These are phyloP conservation scores for sorghum (Sorghum bicolor) DNA, from an alignment of 176 grass and related monocot genomes.

Conservation along the genomic window Sorghum_bicolor_NCBIv3 NC_012879.2:19516001-19516500, in stretches of 20 bases:
- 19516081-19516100: slow-evolving; percentile 96
- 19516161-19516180: slow-evolving; percentile 13
- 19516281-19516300: slow-evolving; percentile 94
- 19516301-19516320: slow-evolving; percentile 68
- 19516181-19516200: slow-evolving; percentile 42
- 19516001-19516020: neutral
- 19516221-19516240: slow-evolving; percentile 87
- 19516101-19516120: slow-evolving; percentile 96
- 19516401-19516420: slow-evolving; percentile 93
- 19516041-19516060: slow-evolving; percentile 81
- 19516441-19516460: slow-evolving; percentile 51
- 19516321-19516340: neutral
- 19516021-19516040: neutral
- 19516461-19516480: neutral
- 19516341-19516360: neutral
- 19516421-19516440: slow-evolving; percentile 97
- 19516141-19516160: neutral
- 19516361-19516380: neutral
- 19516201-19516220: slow-evolving; percentile 83
- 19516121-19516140: slow-evolving; percentile 37
- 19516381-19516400: slow-evolving; percentile 45
- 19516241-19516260: slow-evolving; percentile 95
- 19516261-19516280: slow-evolving; percentile 97
- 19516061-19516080: slow-evolving; percentile 95
- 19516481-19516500: neutral